A percentile compares a stretch with the other conserved stretches of the same genome.
phyloP scores from a whole-genome alignment of 805 yeast species.

The Hanseniaspora clermontiae region DNA sequence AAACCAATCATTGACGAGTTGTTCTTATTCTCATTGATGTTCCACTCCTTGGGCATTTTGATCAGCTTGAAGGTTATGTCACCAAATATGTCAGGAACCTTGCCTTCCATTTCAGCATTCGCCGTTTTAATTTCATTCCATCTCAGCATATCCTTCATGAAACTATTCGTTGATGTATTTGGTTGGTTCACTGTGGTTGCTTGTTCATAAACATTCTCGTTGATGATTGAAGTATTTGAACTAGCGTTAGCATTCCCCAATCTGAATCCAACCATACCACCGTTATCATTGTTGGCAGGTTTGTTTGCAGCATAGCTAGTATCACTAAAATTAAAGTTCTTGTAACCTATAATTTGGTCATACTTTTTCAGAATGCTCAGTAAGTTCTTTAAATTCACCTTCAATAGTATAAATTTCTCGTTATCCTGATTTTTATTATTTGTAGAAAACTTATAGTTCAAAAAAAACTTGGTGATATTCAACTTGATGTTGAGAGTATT shows the following conservation, averaged over 20 bases:
- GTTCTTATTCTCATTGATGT: background rate
- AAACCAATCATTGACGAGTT: background rate
- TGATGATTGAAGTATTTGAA: background rate
- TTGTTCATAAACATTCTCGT: background rate
- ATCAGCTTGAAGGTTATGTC: conserved; percentile 6
- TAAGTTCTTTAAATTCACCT: conserved; percentile 7
- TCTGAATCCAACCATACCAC: background rate
- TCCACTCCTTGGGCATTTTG: conserved; percentile 8
- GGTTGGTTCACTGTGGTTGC: background rate
- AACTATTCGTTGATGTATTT: background rate
- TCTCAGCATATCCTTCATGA: conserved; percentile 10
- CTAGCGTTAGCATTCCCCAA: background rate
- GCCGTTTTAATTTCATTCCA: background rate
- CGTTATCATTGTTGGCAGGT: background rate
- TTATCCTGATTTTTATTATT: background rate
- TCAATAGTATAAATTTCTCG: conserved; percentile 1
- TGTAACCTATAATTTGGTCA: conserved; percentile 7
- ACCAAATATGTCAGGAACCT: background rate
- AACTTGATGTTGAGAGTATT: conserved; percentile 5
- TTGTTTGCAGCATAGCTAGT: background rate
- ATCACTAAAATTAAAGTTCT: background rate
- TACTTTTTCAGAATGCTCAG: conserved; percentile 4
- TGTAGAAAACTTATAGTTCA: conserved; percentile 5
- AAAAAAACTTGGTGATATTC: conserved; percentile 4
- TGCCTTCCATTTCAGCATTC: background rate